These are phyloP conservation scores for Paraphoma sp. DNA, from an alignment of 2,329 filamentous ascomycete species.

Conservation along the genomic window DNA sequence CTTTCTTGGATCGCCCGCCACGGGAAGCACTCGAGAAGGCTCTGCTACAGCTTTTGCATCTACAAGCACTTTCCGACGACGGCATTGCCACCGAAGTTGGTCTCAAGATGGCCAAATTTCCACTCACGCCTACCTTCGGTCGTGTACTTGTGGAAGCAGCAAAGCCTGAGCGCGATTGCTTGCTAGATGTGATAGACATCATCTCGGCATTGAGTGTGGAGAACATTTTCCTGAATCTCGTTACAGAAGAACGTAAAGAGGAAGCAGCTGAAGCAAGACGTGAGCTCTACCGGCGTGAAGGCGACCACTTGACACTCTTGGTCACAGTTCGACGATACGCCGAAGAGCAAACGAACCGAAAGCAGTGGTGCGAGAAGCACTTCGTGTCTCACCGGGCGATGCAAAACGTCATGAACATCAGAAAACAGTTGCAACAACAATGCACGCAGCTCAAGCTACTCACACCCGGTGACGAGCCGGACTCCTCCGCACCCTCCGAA, in stretches of 20 bases:
- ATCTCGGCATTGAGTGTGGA: slow-evolving; percentile 71
- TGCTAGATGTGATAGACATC: slow-evolving; percentile 86
- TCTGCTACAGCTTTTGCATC: slow-evolving; percentile 77
- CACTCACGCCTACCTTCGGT: slow-evolving; percentile 80
- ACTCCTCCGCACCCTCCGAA: slow-evolving; percentile 39
- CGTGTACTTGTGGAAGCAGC: slow-evolving; percentile 83
- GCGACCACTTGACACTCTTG: slow-evolving; percentile 69
- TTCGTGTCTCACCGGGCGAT: slow-evolving; percentile 69
- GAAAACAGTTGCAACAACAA: slow-evolving; percentile 66
- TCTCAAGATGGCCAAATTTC: slow-evolving; percentile 79
- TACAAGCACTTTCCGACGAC: slow-evolving; percentile 75
- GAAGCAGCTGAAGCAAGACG: slow-evolving; percentile 62
- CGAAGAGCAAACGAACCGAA: slow-evolving; percentile 63
- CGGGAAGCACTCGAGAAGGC: slow-evolving; percentile 81
- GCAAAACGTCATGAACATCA: slow-evolving; percentile 70
- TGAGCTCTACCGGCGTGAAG: slow-evolving; percentile 65
- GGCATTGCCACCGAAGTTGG: slow-evolving; percentile 78
- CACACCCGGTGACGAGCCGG: slow-evolving; percentile 21
- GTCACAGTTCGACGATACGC: slow-evolving; percentile 67
- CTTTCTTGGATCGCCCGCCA: slow-evolving; percentile 82
- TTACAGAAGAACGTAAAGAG: slow-evolving; percentile 66
- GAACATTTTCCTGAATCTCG: slow-evolving; percentile 66
- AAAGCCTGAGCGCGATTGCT: slow-evolving; percentile 71
- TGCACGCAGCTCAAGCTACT: slow-evolving; percentile 57
- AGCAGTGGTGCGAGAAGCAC: slow-evolving; percentile 65